Evolutionary conservation across 768 basidiomycete genomes (phyloP), one percentile per base, ranked within the genome.

Genomic region (Cystobasidium onofrii): DNA sequence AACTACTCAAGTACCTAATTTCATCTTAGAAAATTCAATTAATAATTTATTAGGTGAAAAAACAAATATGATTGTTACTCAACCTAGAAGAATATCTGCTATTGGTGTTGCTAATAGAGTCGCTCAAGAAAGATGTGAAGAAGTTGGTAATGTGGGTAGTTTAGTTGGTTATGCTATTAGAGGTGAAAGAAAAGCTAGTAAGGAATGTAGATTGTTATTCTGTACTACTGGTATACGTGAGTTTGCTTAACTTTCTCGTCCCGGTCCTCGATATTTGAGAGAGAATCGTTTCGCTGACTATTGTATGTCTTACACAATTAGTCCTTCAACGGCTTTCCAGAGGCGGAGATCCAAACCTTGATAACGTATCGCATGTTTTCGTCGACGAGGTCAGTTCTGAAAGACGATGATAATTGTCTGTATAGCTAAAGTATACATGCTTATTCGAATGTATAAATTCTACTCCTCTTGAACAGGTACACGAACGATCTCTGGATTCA

Each of bases 401-500:
- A 27, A 39, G 39, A 39, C 39, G 6, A n/a, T 15, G 39, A 15
- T 39, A 39, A 39, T 6, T 6, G 15, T 6, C 39, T 39, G 39
- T 39, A 39, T 15, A 39, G 15, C 6, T 6, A 39, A 39, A 15
- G 7, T 15, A 39, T 6, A 39, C 6, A 39, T 39, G 39, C 6
- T 39, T 39, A 39, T 6, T 39, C 6, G 7, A 33, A 52, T 62
- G 12, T 29, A 25, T 61, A 39, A 76, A 44, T 66, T 52, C 62
- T 3, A 20, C 23, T n/a, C 9, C 44, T 55, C 20, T 15, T n/a
- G 31, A 0, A n/a, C 63, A 92, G 90, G 90, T 91, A 10, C 93
- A 97, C 78, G 93, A 97, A 81, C 87, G 93, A 29, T 91, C 90
- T 13, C 87, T 95, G 7, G 93, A 95, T 78, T 88, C 90, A 25